Conservation (phyloP, 441 rosid species). For the Metrosideros polymorpha region DNA sequence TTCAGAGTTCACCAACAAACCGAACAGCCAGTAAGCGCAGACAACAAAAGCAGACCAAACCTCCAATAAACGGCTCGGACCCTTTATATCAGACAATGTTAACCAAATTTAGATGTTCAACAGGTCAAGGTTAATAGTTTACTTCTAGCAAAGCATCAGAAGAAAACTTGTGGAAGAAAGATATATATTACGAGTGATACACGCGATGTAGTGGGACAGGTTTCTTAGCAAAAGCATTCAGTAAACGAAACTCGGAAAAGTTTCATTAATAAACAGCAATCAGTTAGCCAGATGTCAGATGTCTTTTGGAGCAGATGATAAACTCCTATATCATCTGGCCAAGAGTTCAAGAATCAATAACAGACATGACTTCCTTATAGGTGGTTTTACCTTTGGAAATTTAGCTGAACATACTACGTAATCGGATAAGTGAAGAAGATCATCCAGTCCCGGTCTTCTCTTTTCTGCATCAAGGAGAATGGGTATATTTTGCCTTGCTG, state of each 20-base stretch:
- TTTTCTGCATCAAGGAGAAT: not conserved
- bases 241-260: not conserved
- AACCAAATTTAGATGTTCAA: not conserved
- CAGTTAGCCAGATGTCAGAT: not conserved
- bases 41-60: not conserved
- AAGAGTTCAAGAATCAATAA: not conserved
- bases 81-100: not conserved
- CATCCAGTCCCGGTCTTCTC: not conserved
- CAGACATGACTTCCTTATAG: not conserved
- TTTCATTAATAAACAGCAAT: not conserved
- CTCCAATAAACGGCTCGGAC: not conserved
- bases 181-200: not conserved
- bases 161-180: not conserved
- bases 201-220: not conserved
- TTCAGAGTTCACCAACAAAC: not conserved
- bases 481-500: not conserved
- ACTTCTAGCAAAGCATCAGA: not conserved
- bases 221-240: not conserved
- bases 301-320: not conserved
- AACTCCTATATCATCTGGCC: not conserved
- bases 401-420: not conserved
- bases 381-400: not conserved
- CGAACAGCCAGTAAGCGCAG: not conserved
- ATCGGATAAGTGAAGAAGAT: not conserved
- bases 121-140: not conserved